These are phyloP conservation scores for Pestalotiopsis sp. DNA, from an alignment of 2,329 filamentous ascomycete genomes.

Conservation along the genomic window DNA sequence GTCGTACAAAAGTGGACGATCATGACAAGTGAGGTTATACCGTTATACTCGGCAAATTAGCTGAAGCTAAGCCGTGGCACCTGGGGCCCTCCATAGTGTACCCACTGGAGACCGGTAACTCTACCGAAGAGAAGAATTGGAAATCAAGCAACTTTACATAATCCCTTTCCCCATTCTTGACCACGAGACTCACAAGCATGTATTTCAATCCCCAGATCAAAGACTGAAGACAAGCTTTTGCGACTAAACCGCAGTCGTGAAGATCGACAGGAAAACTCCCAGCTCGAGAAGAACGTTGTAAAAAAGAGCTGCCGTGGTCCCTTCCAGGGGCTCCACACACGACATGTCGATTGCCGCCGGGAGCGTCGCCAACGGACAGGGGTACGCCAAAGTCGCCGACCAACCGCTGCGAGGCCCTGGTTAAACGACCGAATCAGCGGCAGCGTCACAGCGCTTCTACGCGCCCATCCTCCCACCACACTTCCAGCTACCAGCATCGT, in stretches of 20 bases:
- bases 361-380: constrained; percentile 8
- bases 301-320: neutral
- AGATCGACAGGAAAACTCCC: neutral
- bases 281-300: neutral
- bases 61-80: too few species aligned
- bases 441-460: constrained; percentile 11
- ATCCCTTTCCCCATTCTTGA: neutral
- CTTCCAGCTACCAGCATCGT: neutral
- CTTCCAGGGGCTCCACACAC: neutral
- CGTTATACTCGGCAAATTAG: too few species aligned
- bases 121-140: neutral
- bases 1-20: too few species aligned
- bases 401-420: constrained; percentile 1
- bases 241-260: neutral
- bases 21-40: too few species aligned
- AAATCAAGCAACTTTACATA: neutral
- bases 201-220: neutral
- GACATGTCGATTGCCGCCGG: constrained; percentile 10
- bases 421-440: constrained; percentile 10
- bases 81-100: too few species aligned
- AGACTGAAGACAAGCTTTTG: neutral
- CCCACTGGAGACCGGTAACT: neutral
- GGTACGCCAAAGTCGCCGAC: constrained; percentile 2
- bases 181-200: neutral
- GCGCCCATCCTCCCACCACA: neutral